These are phyloP conservation scores for Rhizopus stolonifer DNA, from an alignment of 371 early-diverging fungal genomes.

Conservation along the genomic window DNA sequence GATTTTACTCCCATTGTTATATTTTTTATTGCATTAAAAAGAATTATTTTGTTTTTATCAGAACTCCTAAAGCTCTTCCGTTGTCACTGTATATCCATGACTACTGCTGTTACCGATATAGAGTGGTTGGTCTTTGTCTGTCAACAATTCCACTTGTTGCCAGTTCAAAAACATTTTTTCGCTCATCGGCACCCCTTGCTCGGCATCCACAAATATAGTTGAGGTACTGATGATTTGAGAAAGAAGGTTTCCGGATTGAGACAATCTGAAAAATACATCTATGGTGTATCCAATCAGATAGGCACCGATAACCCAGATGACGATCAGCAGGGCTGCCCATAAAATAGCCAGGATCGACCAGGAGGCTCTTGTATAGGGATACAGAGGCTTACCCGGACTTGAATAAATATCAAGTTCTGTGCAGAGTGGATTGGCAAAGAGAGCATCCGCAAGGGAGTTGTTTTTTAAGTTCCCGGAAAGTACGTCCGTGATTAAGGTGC, in stretches of 20 bases:
- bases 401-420: background rate
- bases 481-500: conserved; percentile 7
- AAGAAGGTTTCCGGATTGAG: conserved; percentile 4
- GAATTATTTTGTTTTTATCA: too few relatives aligned
- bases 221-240: conserved; percentile 18
- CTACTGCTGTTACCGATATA: background rate
- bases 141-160: background rate
- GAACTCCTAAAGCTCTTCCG: background rate
- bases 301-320: conserved; percentile 16
- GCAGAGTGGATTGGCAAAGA: conserved; percentile 15
- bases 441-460: conserved; percentile 4
- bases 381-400: background rate
- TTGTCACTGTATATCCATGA: conserved; percentile 4
- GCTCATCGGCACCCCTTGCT: background rate
- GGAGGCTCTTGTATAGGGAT: conserved; percentile 15
- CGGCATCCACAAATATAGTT: conserved; percentile 5
- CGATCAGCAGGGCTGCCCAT: conserved; percentile 4
- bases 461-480: background rate
- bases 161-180: conserved; percentile 3
- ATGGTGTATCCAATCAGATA: conserved; percentile 18
- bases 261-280: conserved; percentile 9
- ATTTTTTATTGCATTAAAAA: too few relatives aligned
- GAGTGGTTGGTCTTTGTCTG: background rate
- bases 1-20: too few relatives aligned
- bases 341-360: conserved; percentile 7